Conservation (phyloP, 2,329 filamentous ascomycete species). For the Aspergillus alliaceus region DNA sequence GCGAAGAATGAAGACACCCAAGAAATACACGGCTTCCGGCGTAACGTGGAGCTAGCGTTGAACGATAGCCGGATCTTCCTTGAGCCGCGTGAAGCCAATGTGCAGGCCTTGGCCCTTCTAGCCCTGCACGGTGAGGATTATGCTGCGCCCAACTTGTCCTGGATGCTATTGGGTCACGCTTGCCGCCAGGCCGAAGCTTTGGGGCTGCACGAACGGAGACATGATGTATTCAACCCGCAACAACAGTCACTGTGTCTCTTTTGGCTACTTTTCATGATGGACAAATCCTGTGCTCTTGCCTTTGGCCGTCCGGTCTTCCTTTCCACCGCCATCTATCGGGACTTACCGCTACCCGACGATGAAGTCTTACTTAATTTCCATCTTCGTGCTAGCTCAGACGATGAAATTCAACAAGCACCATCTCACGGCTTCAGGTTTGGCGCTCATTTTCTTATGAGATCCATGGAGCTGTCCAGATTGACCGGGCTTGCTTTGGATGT, state of each 20-base stretch:
- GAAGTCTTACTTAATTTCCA: not conserved
- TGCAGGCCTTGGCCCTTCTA: slow-evolving; percentile 10
- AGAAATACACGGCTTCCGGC: not conserved
- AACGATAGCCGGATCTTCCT: slow-evolving; percentile 15
- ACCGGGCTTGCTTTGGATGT: not conserved
- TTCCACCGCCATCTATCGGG: slow-evolving; percentile 4
- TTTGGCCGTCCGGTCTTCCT: slow-evolving; percentile 17
- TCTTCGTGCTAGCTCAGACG: not conserved
- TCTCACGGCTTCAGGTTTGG: not conserved
- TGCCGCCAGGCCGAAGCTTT: slow-evolving; percentile 17
- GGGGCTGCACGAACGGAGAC: not conserved
- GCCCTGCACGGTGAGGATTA: slow-evolving; percentile 17
- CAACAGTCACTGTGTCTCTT: slow-evolving; percentile 13
- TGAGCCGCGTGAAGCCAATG: slow-evolving; percentile 11
- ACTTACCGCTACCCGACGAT: slow-evolving; percentile 6
- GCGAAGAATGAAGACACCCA: not conserved
- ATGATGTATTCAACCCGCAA: not conserved
- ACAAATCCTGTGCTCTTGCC: slow-evolving; percentile 17
- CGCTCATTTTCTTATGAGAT: not conserved
- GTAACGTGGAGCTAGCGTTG: slow-evolving; percentile 10
- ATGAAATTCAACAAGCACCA: not conserved
- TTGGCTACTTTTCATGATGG: slow-evolving; percentile 14
- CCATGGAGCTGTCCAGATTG: not conserved
- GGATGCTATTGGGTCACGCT: slow-evolving; percentile 16
- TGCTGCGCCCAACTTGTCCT: slow-evolving; percentile 15